A percentile compares a stretch with the other conserved stretches of the same genome.
Evolutionary conservation across 306 rosid species (phyloP).

Genomic region (Lagenaria siceraria): DNA sequence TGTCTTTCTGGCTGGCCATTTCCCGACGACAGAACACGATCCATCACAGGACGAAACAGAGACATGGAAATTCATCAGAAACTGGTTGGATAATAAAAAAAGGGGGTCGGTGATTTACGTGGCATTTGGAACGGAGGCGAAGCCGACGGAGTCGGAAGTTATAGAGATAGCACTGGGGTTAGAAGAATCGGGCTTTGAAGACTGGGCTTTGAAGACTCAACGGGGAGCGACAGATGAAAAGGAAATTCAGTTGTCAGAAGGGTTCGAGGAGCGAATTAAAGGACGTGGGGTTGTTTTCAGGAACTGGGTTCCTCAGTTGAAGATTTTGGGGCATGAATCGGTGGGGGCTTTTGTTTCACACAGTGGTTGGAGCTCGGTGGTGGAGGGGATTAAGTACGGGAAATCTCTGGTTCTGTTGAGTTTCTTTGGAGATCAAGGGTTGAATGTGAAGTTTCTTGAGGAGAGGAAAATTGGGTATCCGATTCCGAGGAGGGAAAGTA

Average conservation of each 20-base stretch:
- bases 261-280: conserved; percentile 33
- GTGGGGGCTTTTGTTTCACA: conserved; percentile 44
- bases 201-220: conserved; percentile 37
- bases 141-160: conserved; percentile 12
- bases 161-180: conserved; percentile 36
- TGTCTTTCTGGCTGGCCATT: conserved; percentile 12
- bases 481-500: conserved; percentile 19
- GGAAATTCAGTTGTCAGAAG: conserved; percentile 25
- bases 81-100: conserved; percentile 14
- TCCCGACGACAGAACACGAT: conserved; percentile 19
- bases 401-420: conserved; percentile 11
- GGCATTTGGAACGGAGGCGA: conserved; percentile 40
- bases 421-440: conserved; percentile 12
- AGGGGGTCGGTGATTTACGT: conserved; percentile 34
- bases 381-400: conserved; percentile 14
- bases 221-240: conserved; percentile 1
- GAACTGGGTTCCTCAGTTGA: conserved; percentile 44
- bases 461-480: conserved; percentile 17
- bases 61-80: background rate
- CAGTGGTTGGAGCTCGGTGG: conserved; percentile 38
- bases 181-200: conserved; percentile 41
- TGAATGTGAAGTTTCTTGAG: conserved; percentile 13
- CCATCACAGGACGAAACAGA: conserved; percentile 10
- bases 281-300: conserved; percentile 31
- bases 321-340: conserved; percentile 36